phyloP scores from a whole-genome alignment of 2,329 filamentous ascomycete species.

The Aspergillus chevalieri region DNA sequence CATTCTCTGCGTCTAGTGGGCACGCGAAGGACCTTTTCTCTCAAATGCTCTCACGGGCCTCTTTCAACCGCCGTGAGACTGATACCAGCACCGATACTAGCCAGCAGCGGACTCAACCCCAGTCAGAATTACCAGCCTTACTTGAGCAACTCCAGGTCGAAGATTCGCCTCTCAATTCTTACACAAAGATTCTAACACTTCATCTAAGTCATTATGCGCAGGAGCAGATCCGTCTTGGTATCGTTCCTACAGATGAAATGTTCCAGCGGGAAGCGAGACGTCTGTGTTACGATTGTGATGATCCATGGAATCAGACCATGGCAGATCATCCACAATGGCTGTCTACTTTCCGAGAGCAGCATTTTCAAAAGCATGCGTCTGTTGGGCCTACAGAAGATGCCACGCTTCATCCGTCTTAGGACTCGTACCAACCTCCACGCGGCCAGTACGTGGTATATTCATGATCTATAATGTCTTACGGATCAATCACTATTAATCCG shows the following conservation, averaged over 20 bases:
- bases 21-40: constrained; percentile 9
- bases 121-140: neutral
- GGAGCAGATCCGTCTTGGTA: constrained; percentile 9
- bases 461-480: too few relatives aligned
- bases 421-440: too few relatives aligned
- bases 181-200: neutral
- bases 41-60: constrained; percentile 8
- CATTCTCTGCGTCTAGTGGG: constrained; percentile 13
- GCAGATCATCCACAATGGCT: constrained; percentile 14
- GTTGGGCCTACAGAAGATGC: neutral
- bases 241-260: constrained; percentile 17
- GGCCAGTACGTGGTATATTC: too few relatives aligned
- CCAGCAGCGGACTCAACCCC: neutral
- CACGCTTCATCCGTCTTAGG: too few relatives aligned
- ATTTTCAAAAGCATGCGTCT: neutral
- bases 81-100: neutral
- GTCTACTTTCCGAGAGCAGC: constrained; percentile 5
- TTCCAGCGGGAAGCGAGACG: constrained; percentile 19
- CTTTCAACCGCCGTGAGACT: neutral
- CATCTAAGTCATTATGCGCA: constrained; percentile 15
- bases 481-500: too few relatives aligned
- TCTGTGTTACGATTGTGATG: constrained; percentile 17
- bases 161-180: neutral
- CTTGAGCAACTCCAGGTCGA: constrained; percentile 2
- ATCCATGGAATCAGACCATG: constrained; percentile 19